A percentile compares a stretch with the other conserved stretches of the same genome.
phyloP scores from a whole-genome alignment of 768 basidiomycete genomes.

The Auricularia cornea region DNA sequence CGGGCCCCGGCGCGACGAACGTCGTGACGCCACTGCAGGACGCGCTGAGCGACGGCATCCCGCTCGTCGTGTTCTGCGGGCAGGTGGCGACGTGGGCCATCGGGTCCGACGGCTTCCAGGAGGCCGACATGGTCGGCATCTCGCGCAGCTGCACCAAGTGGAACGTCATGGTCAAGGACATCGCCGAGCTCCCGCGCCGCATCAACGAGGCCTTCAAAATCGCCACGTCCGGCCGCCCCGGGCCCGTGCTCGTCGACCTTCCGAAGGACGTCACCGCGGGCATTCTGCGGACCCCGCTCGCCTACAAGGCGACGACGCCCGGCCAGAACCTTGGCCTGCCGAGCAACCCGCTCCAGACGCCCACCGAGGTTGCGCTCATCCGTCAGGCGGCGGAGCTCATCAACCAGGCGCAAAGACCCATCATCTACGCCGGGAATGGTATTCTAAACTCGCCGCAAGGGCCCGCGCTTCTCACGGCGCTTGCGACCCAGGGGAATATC shows the following conservation, averaged over 20 bases:
- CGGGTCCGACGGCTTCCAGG: conserved; percentile 98
- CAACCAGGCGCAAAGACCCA: conserved; percentile 81
- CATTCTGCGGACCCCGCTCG: conserved; percentile 75
- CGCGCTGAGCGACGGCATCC: conserved; percentile 87
- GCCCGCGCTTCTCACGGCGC: conserved; percentile 68
- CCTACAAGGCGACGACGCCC: conserved; percentile 79
- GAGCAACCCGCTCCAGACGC: conserved; percentile 57
- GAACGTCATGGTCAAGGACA: conserved; percentile 99
- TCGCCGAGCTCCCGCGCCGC: conserved; percentile 84
- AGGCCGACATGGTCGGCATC: conserved; percentile 95
- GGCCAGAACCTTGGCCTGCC: conserved; percentile 68
- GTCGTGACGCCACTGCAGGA: conserved; percentile 98
- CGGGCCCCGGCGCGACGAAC: conserved; percentile 96
- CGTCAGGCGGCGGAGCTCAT: conserved; percentile 82
- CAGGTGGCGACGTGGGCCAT: conserved; percentile 99
- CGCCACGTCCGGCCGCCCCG: conserved; percentile 92
- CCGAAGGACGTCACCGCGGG: conserved; percentile 98
- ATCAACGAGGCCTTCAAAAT: conserved; percentile 99
- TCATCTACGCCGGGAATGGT: conserved; percentile 92
- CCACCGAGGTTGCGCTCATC: conserved; percentile 60
- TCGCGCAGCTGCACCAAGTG: conserved; percentile 97
- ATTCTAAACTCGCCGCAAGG: conserved; percentile 76
- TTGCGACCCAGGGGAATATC: conserved; percentile 81
- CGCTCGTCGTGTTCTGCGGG: conserved; percentile 90
- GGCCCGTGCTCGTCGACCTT: conserved; percentile 94